These are phyloP conservation scores for Schoenoplectus triqueter DNA, from an alignment of 202 grass and related monocot species.

Conservation along the genomic window DNA sequence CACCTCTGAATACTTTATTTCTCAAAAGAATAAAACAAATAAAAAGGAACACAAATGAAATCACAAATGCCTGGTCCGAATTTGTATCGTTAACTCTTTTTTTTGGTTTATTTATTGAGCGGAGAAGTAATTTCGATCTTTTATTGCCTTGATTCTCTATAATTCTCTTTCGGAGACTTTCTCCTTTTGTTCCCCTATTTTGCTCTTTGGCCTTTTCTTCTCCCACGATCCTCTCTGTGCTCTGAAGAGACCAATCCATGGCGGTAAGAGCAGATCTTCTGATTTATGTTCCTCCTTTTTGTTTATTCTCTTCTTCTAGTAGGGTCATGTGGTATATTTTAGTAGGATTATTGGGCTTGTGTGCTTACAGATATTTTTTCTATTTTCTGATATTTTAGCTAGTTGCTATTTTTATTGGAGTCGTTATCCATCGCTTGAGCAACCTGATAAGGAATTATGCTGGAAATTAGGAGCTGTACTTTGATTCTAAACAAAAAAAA, in stretches of 20 bases:
- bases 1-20: constrained; percentile 28
- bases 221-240: constrained; percentile 6
- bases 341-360: background rate
- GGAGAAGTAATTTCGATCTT: constrained; percentile 21
- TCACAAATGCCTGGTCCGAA: background rate
- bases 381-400: constrained; percentile 31
- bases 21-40: constrained; percentile 31
- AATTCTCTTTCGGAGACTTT: constrained; percentile 33
- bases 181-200: background rate
- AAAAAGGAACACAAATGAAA: background rate
- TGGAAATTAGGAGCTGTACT: background rate
- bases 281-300: background rate
- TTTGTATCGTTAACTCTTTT: background rate
- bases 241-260: constrained; percentile 48
- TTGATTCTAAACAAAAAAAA: background rate
- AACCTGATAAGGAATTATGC: background rate
- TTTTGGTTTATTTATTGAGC: constrained; percentile 29
- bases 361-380: background rate
- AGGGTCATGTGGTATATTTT: background rate
- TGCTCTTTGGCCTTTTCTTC: background rate
- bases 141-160: constrained; percentile 24
- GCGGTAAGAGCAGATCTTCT: constrained; percentile 50
- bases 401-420: background rate
- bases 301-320: background rate
- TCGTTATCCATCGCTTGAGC: background rate